Percentiles rank a stretch among this genome's conserved stretches.
These are phyloP conservation scores for Pleurotus tuoliensis DNA, from an alignment of 768 basidiomycete species.

Conservation along the genomic window DNA sequence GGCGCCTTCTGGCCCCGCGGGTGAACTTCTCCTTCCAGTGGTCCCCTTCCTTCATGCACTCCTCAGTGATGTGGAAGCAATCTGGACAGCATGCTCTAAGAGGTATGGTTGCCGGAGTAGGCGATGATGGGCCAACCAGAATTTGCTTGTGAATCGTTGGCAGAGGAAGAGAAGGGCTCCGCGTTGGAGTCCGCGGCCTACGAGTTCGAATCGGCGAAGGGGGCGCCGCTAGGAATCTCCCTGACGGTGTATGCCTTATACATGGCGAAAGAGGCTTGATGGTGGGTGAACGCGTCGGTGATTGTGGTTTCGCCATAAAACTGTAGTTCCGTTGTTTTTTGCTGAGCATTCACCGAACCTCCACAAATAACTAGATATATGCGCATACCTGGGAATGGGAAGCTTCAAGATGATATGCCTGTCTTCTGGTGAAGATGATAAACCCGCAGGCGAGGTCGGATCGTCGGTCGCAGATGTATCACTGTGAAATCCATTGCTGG, in stretches of 20 bases:
- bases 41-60: constrained; percentile 49
- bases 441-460: constrained; percentile 17
- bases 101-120: constrained; percentile 45
- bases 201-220: constrained; percentile 32
- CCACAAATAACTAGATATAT: not conserved
- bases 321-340: constrained; percentile 20
- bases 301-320: constrained; percentile 37
- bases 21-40: constrained; percentile 64
- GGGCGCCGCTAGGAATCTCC: constrained; percentile 54
- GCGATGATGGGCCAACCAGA: constrained; percentile 12
- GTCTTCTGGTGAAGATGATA: constrained; percentile 26
- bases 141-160: constrained; percentile 29
- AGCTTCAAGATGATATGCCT: constrained; percentile 54
- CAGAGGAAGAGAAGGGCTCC: constrained; percentile 31
- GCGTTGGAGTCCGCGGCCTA: constrained; percentile 16
- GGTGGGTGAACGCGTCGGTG: constrained; percentile 34
- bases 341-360: constrained; percentile 8
- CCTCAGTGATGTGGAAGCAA: constrained; percentile 58
- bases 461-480: constrained; percentile 20
- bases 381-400: constrained; percentile 53
- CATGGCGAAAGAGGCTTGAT: constrained; percentile 12
- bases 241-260: constrained; percentile 5
- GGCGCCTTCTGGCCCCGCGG: constrained; percentile 55
- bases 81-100: constrained; percentile 68
- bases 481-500: constrained; percentile 16